Evolutionary conservation across 805 yeast genomes (phyloP), one percentile per base, ranked within the genome.

Genomic region (Zygosaccharomyces pseudorouxii): DNA sequence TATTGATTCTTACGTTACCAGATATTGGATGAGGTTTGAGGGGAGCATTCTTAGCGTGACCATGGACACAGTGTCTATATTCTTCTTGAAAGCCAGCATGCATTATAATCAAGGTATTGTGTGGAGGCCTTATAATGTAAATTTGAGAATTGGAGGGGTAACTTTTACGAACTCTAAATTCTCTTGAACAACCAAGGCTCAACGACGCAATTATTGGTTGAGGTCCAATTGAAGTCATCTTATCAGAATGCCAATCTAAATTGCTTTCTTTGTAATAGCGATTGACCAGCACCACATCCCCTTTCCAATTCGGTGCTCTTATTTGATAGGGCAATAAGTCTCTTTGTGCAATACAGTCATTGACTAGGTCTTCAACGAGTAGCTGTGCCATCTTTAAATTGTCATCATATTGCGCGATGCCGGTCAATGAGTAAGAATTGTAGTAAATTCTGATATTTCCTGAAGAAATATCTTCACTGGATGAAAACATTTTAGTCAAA

Each of bases 61-160:
- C 38, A 9, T 78, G 77, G 0, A 86, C 79, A 50, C 80, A 70
- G 58, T 87, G 95, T 57, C 81, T 84, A 60, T 68, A 86, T 44
- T 77, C 79, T 54, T 86, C 95, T 60, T 86, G 95, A 52, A 86
- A 81, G 0, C 88, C 89, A 1, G 88, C 84, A 50, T 82, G 81
- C 95, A 86, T 86, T 2, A 86, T 65, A 2, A 86, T 57, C 33
- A 86, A 62, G 7, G 86, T 74, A 58, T 86, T 86, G 61, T 86
- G 89, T 2, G 83, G 59, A n/a, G 81, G 83, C 1, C 83, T 71
- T 25, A 84, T 63, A 67, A 60, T 74, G 71, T 54, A 46, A 29
- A 54, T 42, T 51, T 43, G 51, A 11, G 55, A 56, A 45, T 49
- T 38, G 9, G 58, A 38, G 12, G 60, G 58, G 46, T 77, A 71